Evolutionary conservation across 176 grass and related monocot species (phyloP).

Genomic region (Ensete glaucum): DNA sequence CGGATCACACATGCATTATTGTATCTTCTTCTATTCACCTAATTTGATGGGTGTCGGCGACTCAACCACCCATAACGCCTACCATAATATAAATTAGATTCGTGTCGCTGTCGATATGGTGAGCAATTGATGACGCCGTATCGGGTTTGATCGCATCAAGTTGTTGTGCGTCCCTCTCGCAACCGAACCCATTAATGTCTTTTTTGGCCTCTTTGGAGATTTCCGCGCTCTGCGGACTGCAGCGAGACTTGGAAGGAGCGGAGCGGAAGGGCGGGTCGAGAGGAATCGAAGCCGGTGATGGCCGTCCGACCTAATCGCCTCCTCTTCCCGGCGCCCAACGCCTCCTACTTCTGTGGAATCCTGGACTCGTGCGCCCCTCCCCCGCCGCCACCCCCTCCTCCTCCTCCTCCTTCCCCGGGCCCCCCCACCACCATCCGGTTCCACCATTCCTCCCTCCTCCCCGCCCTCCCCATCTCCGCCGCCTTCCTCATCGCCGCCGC

Average conservation of each 20-base stretch:
- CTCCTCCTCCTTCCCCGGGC: neutral
- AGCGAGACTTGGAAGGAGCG: no score
- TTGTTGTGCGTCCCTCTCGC: neutral
- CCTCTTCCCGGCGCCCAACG: neutral
- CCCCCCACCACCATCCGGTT: neutral
- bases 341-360: neutral
- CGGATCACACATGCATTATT: no score
- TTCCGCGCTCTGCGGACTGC: no score
- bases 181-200: no score
- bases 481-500: neutral
- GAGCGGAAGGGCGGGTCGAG: no score
- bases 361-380: neutral
- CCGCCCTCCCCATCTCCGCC: neutral
- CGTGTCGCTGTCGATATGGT: no score
- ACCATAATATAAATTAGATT: no score
- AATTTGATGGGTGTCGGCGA: no score
- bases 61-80: no score
- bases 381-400: neutral
- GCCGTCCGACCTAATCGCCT: neutral
- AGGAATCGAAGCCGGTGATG: neutral
- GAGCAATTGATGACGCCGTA: neutral
- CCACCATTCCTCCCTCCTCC: neutral
- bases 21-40: no score
- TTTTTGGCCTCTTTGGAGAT: no score
- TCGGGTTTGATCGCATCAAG: neutral